phyloP scores from a whole-genome alignment of 2,329 filamentous ascomycete species.

The Paraphoma sp. region DNA sequence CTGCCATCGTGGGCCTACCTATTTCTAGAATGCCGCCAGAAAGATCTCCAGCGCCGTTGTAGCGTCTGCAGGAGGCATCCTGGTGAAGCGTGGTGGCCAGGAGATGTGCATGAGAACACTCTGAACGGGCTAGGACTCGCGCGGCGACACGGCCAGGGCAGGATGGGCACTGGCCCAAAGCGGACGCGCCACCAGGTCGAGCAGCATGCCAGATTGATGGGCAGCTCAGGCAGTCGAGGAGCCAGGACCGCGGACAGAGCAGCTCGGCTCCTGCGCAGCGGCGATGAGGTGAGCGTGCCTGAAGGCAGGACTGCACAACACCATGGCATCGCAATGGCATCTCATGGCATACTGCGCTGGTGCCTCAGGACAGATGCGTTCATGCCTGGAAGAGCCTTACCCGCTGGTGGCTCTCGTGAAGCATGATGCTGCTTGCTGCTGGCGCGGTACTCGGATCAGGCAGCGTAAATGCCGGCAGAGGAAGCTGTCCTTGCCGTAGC shows the following conservation, averaged over 20 bases:
- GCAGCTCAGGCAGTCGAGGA: conserved; percentile 21
- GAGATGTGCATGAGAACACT: conserved; percentile 43
- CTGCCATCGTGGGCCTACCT: conserved; percentile 45
- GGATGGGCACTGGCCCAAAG: conserved; percentile 40
- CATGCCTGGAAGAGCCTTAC: conserved; percentile 38
- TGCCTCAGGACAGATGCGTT: conserved; percentile 27
- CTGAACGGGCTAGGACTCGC: conserved; percentile 41
- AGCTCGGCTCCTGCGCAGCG: conserved; percentile 30
- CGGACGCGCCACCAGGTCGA: conserved; percentile 41
- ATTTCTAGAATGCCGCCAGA: conserved; percentile 52
- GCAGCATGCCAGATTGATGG: conserved; percentile 44
- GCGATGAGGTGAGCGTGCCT: conserved; percentile 11
- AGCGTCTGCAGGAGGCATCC: conserved; percentile 45
- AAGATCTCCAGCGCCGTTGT: conserved; percentile 52
- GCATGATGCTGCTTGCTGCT: conserved; percentile 32
- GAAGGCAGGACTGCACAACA: conserved; percentile 9
- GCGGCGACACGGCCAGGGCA: conserved; percentile 34
- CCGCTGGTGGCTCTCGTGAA: conserved; percentile 28
- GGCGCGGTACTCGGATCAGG: conserved; percentile 37
- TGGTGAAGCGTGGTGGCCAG: conserved; percentile 45
- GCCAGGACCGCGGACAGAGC: conserved; percentile 34
- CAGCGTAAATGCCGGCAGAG: conserved; percentile 41
- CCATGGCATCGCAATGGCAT: conserved; percentile 4
- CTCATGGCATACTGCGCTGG: conserved; percentile 26
- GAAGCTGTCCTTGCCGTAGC: conserved; percentile 45